Evolutionary conservation across 2,329 filamentous ascomycete species (phyloP), one percentile per base, ranked within the genome.

Genomic region (Xylaria sp.): DNA sequence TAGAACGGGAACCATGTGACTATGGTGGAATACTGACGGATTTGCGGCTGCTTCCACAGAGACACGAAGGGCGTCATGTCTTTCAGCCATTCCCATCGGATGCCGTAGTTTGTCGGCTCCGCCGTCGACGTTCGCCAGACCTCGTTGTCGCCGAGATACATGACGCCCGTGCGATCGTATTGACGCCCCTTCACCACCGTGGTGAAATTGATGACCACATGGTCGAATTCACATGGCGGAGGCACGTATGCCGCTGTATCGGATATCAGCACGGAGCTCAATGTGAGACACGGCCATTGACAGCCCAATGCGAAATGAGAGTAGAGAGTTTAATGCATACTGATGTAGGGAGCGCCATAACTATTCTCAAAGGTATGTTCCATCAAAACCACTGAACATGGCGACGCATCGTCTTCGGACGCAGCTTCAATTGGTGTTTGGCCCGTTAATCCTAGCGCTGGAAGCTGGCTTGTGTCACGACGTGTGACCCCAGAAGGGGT

Each of bases 81-180:
- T 79, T 95, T 96, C 63, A 90, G 82, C 76, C 93, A 93, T 0
- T 87, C 89, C 91, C 92, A 95, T 53, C 86, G 82, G 70, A 96
- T 94, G 6, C 92, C 93, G 4, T 81, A 74, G 3, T 75, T 72
- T 0, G 89, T 93, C 1, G 93, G 92, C 80, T 97, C 92, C 3
- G 93, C 92, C 0, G 93, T 97, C 5, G 92, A 94, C 1, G 92
- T 94, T 27, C 93, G 85, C 84, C 92, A 96, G n/a, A 97, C 85
- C 78, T 97, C 93, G 10, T 87, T 89, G 77, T 95, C 91, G 48
- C 88, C 89, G 44, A 96, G 83, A 74, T 91, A 96, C 85, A 96
- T 90, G 37, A 91, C 79, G 3, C 89, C 93, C 9, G 95, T 84
- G 47, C 93, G 87, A 77, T 97, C 93, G 79, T 87, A 94, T 74